Base-by-base conservation (phyloP, 495 filamentous ascomycete species). In the Astrocystis sublimbata region DNA sequence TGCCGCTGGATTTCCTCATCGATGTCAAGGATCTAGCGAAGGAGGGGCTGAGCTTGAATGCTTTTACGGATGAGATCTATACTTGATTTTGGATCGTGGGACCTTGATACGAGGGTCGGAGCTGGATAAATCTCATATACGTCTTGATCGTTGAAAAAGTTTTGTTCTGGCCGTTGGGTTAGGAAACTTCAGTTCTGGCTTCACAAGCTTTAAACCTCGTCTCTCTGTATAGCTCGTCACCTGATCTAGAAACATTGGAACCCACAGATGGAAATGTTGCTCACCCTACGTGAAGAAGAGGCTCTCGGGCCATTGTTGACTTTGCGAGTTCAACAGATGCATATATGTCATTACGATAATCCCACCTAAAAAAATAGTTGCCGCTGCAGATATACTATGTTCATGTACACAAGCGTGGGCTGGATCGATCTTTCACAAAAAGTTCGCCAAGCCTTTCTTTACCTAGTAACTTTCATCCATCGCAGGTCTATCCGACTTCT, bases 1-100 rank as follows among this genome's bases (percentile, higher is more conserved):
- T 97, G 93, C 92, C 93, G 52, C 77, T 98, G 67, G 79, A 90
- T 64, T 98, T 98, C 75, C 75, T 98, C 72, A 87, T 87, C 67
- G 90, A 92, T 26, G 83, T 84, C 40, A 85, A 91, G 73, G 92
- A 97, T 76, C 84, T 98, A 71, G 93, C 93, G 4, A 87, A 93
- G 80, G 85, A 92, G 63, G 93, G 93, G 4, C 56, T 96, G 69
- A 81, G 82, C 43, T 74, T 96, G 76, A 94, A 96, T 78, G 83
- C 82, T 8, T 78, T 96, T 67, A 96, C 92, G 19, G 87, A 92
- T 73, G 88, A 88, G 64, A 76, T 96, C 43, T 96, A 96, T 73
- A 96, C 92, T 12, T 96, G 67, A 62, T 17, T 41, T 10, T 17
- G n/a, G 46, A 8, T 6, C 4, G 9, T 0, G 7, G 0, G 36